Evolutionary conservation across 202 grass and related monocot species (phyloP).

Genomic region (Digitaria exilis): DNA sequence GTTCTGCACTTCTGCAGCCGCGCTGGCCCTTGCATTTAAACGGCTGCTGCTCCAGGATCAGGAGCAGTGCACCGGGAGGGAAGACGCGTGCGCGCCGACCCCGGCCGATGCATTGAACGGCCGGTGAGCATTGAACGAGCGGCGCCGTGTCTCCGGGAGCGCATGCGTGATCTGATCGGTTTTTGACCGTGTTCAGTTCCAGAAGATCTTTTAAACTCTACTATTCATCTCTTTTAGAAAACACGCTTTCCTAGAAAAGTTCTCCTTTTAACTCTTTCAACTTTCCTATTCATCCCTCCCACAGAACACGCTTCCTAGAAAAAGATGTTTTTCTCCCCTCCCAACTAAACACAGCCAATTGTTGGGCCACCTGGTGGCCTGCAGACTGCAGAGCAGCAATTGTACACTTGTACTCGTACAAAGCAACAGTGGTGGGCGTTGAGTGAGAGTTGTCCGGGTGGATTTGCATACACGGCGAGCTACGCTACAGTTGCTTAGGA

Average conservation of each 20-base stretch:
- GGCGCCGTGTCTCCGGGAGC: constrained; percentile 13
- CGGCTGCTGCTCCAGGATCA: background rate
- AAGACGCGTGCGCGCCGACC: constrained; percentile 24
- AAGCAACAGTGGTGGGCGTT: background rate
- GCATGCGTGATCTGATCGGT: background rate
- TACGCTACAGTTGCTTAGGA: background rate
- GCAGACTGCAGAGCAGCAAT: background rate
- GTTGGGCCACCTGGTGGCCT: background rate
- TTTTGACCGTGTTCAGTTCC: too few relatives aligned
- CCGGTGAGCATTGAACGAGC: constrained; percentile 1
- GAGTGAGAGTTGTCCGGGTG: background rate
- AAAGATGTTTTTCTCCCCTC: too few relatives aligned
- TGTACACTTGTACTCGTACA: background rate
- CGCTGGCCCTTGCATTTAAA: constrained; percentile 10
- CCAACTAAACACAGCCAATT: too few relatives aligned
- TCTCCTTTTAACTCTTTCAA: too few relatives aligned
- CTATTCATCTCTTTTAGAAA: too few relatives aligned
- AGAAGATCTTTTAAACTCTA: too few relatives aligned
- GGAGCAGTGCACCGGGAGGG: constrained; percentile 20
- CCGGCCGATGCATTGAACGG: background rate
- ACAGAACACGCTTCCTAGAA: too few relatives aligned
- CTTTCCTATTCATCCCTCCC: too few relatives aligned
- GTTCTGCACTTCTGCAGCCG: background rate
- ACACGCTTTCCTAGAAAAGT: too few relatives aligned
- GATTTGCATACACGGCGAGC: background rate